Conservation (phyloP, 73 alveolate species). For the Paramecium sonneborni region DNA sequence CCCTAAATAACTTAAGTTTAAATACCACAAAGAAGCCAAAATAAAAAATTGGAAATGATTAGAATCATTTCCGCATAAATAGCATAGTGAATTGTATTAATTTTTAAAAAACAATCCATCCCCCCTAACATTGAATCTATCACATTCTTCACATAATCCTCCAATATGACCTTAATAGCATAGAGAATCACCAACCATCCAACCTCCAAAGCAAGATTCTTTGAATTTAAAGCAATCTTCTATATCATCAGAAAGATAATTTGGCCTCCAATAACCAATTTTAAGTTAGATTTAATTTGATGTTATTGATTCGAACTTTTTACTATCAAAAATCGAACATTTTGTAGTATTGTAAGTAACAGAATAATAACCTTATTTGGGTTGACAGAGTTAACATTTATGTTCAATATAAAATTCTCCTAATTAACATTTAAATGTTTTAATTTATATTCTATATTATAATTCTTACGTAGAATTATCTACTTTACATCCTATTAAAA, state of each 20-base stretch:
- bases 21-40: no score
- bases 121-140: not conserved
- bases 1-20: no score
- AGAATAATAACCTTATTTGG: not conserved
- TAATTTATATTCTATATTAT: not conserved
- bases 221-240: not conserved
- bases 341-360: not conserved
- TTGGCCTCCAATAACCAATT: not conserved
- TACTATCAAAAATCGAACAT: not conserved
- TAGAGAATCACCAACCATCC: not conserved
- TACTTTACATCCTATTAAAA: not conserved
- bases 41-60: no score
- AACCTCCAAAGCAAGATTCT: conserved; percentile 24
- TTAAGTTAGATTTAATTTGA: not conserved
- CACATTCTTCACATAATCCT: conserved; percentile 48
- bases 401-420: not conserved
- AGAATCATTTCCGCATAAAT: no score
- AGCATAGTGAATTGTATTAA: no score
- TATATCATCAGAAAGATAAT: not conserved
- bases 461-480: not conserved
- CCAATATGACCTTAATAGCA: conserved; percentile 51
- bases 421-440: not conserved
- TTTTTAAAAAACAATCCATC: no score
- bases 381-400: not conserved
- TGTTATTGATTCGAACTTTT: not conserved